Evolutionary conservation across 2,329 filamentous ascomycete species (phyloP), one percentile per base, ranked within the genome.

Genomic region (Paecilomyces sp.): DNA sequence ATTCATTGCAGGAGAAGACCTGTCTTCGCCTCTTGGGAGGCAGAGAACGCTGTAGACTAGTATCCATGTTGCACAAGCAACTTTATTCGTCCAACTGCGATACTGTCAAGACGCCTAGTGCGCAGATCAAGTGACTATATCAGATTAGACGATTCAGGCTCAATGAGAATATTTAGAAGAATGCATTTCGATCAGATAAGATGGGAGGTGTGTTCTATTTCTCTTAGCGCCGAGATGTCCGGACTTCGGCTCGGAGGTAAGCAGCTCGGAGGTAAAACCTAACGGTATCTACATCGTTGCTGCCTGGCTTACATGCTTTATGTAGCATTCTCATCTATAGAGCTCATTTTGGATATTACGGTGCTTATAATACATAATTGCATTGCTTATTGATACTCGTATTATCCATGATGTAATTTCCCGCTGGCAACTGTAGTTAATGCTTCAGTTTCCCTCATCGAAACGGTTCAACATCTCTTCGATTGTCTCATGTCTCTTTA

Each of bases 1-100:
- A 91, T 72, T 88, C 85, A 34, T 88, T 80, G 70, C 87, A 90
- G 30, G 85, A 88, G 6, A 62, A 83, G 83, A 72, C 90, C 87
- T 79, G 88, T 83, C 68, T 85, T 80, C 77, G 88, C 83, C 63
- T 47, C 41, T 47, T 47, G 1, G n/a, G 41, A 47, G 41, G 41
- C 41, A 18, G n/a, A 18, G 15, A 18, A n/a, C 15, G n/a, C 2
- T 18, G 41, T 3, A 47, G 15, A 18, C 2, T 28, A 28, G 25
- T 47, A 47, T 47, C 41, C 41, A 47, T 47, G 41, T 18, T n/a
- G 41, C 15, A 47, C 18, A n/a, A 8, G 18, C 41, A 47, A 47
- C 41, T 47, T 47, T 18, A 47, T 18, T 9, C 4, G n/a, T 18
- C 5, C 41, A 47, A 8, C 41, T 18, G 15, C 8, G 36, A 47